Conservation (phyloP, 2,329 filamentous ascomycete genomes). For the Ophiosphaerella narmari region DNA sequence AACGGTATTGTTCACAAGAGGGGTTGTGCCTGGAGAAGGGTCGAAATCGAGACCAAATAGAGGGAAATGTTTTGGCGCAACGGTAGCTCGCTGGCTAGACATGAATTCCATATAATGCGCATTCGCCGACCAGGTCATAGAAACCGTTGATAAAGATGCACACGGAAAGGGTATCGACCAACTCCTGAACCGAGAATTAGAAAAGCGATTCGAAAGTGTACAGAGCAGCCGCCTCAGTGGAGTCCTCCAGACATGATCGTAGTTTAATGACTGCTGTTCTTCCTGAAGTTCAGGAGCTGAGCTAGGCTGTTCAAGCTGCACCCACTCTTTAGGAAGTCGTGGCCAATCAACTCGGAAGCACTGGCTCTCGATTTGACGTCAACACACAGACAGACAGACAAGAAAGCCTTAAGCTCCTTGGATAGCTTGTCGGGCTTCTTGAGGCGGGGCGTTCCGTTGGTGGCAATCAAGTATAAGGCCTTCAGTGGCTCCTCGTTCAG, state of each 20-base stretch:
- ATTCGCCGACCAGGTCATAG: too few species aligned
- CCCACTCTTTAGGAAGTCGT: constrained; percentile 93
- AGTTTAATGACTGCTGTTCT: constrained; percentile 63
- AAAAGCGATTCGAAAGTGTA: constrained; percentile 4
- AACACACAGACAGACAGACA: constrained; percentile 94
- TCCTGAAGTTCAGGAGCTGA: constrained; percentile 81
- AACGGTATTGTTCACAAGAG: too few species aligned
- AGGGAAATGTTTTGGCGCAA: too few species aligned
- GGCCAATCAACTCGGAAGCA: constrained; percentile 82
- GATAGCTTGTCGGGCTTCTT: constrained; percentile 99
- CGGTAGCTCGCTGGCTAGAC: too few species aligned
- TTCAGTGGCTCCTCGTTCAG: constrained; percentile 97
- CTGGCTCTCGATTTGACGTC: constrained; percentile 94
- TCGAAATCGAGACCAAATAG: too few species aligned
- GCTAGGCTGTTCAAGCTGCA: constrained; percentile 82
- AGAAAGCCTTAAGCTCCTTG: constrained; percentile 96
- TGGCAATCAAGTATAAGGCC: constrained; percentile 95
- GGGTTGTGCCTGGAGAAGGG: too few species aligned
- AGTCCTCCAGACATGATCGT: not conserved
- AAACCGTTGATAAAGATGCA: constrained; percentile 18
- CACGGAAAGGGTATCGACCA: constrained; percentile 38
- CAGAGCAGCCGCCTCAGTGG: not conserved
- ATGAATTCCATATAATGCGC: too few species aligned
- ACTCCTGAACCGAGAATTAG: constrained; percentile 19
- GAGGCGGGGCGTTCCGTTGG: constrained; percentile 91